Conservation (phyloP, 179 eudicot genomes). For the Vitellaria paradoxa region DNA sequence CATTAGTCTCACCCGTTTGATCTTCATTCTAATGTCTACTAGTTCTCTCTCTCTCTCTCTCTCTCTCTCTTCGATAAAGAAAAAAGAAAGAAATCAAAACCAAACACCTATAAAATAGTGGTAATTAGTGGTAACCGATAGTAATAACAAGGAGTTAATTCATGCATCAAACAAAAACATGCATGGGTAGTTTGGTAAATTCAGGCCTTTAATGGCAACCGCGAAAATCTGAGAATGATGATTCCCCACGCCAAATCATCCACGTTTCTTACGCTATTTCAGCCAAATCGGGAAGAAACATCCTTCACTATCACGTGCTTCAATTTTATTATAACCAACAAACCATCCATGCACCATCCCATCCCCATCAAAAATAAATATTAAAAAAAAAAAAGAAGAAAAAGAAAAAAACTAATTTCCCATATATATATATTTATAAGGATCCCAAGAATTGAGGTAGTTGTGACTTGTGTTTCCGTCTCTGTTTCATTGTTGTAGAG, state of each 20-base stretch:
- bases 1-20: no score
- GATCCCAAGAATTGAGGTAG: not conserved
- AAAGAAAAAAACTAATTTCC: not conserved
- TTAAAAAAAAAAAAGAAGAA: not conserved
- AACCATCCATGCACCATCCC: not conserved
- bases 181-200: no score
- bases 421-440: slow-evolving; percentile 1
- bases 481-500: not conserved
- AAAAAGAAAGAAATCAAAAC: no score
- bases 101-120: no score
- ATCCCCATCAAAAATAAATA: not conserved
- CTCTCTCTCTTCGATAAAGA: no score
- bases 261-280: not conserved
- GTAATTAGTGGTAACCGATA: no score
- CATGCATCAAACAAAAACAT: no score
- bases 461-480: not conserved
- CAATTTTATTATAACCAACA: not conserved
- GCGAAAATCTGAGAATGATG: no score
- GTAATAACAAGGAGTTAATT: no score
- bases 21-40: no score
- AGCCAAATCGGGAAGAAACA: slow-evolving; percentile 19
- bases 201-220: no score
- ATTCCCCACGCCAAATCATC: not conserved
- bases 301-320: slow-evolving; percentile 30
- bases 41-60: no score